phyloP scores from a whole-genome alignment of 805 yeast genomes.

The Clavispora phyllophila region DNA sequence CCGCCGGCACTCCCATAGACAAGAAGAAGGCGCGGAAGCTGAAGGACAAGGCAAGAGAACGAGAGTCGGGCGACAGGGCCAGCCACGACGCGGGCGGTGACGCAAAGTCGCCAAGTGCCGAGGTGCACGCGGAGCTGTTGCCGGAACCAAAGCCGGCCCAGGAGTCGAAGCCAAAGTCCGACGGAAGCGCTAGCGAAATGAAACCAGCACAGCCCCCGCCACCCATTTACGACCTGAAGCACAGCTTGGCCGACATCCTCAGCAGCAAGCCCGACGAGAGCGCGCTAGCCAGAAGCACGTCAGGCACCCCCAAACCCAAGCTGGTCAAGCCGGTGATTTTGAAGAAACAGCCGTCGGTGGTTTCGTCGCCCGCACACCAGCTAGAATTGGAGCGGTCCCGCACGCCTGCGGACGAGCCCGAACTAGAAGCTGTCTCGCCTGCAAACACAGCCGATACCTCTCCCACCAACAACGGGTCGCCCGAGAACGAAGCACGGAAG shows the following conservation, averaged over 20 bases:
- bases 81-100: no score
- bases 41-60: slow-evolving; percentile 5
- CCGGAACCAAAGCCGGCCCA: no score
- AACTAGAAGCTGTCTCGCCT: not conserved
- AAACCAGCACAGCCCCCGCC: slow-evolving; percentile 19
- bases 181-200: not conserved
- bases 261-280: slow-evolving; percentile 13
- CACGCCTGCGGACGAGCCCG: not conserved
- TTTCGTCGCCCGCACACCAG: not conserved
- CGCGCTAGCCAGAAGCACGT: slow-evolving; percentile 12
- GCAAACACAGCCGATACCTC: not conserved
- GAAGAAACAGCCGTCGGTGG: slow-evolving; percentile 25
- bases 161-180: no score
- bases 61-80: no score
- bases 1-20: slow-evolving; percentile 16
- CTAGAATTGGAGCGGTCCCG: not conserved
- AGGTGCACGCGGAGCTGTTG: no score
- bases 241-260: slow-evolving; percentile 37
- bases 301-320: slow-evolving; percentile 21
- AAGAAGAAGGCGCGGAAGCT: slow-evolving; percentile 3
- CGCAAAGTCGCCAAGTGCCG: no score
- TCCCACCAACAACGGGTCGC: not conserved
- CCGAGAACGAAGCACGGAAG: not conserved
- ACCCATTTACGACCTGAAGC: slow-evolving; percentile 19
- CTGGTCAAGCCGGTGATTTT: slow-evolving; percentile 32